Evolutionary conservation across 805 yeast genomes (phyloP), one percentile per base, ranked within the genome.

Genomic region (Barnettozyma californica): DNA sequence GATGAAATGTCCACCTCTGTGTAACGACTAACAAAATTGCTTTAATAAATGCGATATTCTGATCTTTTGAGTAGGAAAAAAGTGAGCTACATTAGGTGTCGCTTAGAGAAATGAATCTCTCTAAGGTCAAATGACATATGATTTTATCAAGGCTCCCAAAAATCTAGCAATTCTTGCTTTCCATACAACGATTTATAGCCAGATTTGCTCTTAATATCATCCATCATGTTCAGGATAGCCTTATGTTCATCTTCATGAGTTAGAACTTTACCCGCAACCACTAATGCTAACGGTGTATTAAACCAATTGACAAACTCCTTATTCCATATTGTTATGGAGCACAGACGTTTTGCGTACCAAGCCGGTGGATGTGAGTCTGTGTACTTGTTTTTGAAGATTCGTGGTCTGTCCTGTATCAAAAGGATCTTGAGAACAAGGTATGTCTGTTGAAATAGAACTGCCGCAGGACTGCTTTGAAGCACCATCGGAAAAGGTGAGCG

Each of bases 331-430:
- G 43, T 11, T 27, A 53, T 53, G 2, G 54, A 56, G 52, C 57
- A 53, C 1, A 54, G 45, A 18, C 53, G 46, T 41, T 54, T 59
- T 1, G 60, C 61, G 38, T 56, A 58, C 48, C 53, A 52, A 5
- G 62, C 52, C 4, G 54, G 40, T 9, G 61, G 61, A 13, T 47
- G 53, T 2, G 49, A 21, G n/a, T 40, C 43, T 16, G 4, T 9
- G 20, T 50, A 26, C 4, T 50, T 44, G 9, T 60, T 53, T 48
- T 63, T 68, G 49, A 56, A 59, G 6, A 53, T 45, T 41, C 73
- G 56, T 33, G 74, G 74, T 40, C 65, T 66, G 41, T 68, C 65
- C 45, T 68, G 73, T 37, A 65, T 51, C 56, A 69, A 46, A 13
- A 68, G 43, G 6, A 70, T 69, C 33, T 62, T 56, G 4, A 65